These are phyloP conservation scores for Cutaneotrichosporon cyanovorans DNA, from an alignment of 1,284 basidiomycete species.

Conservation along the genomic window DNA sequence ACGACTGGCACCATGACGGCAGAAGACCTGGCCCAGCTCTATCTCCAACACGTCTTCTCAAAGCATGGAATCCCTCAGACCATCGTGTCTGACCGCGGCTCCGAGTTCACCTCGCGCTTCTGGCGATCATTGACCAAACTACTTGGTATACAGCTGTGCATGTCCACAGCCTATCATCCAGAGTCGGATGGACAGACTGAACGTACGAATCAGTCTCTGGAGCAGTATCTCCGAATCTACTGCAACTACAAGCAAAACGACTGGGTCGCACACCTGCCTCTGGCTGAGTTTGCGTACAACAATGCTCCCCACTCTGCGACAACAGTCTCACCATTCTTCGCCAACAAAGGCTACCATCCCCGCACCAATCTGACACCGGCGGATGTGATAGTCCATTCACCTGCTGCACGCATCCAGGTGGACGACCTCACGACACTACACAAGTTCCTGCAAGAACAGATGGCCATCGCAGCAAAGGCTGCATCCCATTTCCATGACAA, in stretches of 20 bases:
- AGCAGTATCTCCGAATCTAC: constrained; percentile 42
- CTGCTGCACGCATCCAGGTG: not conserved
- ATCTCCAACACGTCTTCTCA: not conserved
- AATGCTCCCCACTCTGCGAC: constrained; percentile 36
- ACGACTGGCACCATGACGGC: not conserved
- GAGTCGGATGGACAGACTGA: constrained; percentile 51
- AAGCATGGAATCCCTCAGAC: not conserved
- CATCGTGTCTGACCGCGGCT: not conserved
- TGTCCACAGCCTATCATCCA: constrained; percentile 46
- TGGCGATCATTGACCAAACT: not conserved
- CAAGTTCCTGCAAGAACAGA: not conserved
- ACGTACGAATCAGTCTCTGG: constrained; percentile 47
- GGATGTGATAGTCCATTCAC: no score
- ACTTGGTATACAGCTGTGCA: constrained; percentile 6
- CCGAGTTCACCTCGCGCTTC: not conserved
- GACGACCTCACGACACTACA: not conserved
- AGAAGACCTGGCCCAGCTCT: not conserved
- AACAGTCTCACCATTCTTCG: constrained; percentile 24
- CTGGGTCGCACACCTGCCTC: constrained; percentile 48
- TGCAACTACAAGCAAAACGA: constrained; percentile 46
- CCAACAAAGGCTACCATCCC: constrained; percentile 44
- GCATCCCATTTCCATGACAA: constrained; percentile 13
- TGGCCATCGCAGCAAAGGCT: not conserved
- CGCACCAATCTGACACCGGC: not conserved
- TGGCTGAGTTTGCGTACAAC: constrained; percentile 51